Percentiles rank a stretch among this genome's conserved stretches.
These are phyloP conservation scores for Pezicula carpinea DNA, from an alignment of 2,329 filamentous ascomycete species.

Conservation along the genomic window DNA sequence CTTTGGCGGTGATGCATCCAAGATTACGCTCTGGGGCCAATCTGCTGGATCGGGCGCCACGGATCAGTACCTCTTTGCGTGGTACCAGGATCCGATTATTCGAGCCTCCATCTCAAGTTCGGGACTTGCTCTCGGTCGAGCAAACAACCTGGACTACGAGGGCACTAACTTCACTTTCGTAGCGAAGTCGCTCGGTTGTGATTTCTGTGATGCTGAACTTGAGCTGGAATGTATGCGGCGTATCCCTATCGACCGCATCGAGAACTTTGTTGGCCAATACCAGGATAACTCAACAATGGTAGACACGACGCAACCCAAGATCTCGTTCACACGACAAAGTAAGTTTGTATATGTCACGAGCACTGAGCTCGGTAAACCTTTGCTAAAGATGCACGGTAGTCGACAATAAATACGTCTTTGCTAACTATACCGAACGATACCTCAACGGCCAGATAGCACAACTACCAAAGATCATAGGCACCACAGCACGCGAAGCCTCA, in stretches of 20 bases:
- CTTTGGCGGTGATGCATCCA: conserved; percentile 53
- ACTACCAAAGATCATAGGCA: conserved; percentile 10
- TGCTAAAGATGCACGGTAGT: neutral
- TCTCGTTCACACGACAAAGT: conserved; percentile 1
- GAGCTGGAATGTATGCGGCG: conserved; percentile 7
- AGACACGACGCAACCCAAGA: conserved; percentile 3
- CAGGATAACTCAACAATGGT: conserved; percentile 8
- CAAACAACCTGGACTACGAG: conserved; percentile 11
- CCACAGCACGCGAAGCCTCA: conserved; percentile 6
- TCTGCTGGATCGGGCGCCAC: conserved; percentile 29
- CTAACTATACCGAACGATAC: conserved; percentile 5
- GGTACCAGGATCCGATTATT: conserved; percentile 43
- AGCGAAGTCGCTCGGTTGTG: conserved; percentile 2
- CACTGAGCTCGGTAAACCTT: neutral
- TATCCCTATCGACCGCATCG: neutral
- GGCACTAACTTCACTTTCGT: conserved; percentile 6
- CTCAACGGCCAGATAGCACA: conserved; percentile 1
- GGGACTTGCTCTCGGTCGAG: conserved; percentile 33
- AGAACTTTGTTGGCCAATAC: conserved; percentile 2
- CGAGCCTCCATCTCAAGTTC: conserved; percentile 41
- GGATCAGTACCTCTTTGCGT: conserved; percentile 46
- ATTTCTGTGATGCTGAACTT: neutral
- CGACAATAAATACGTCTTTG: conserved; percentile 8
- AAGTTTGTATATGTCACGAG: too few relatives aligned
- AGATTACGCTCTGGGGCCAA: conserved; percentile 47